Evolutionary conservation across 2,329 filamentous ascomycete species (phyloP), one percentile per base, ranked within the genome.

Genomic region (Colletotrichum horii): DNA sequence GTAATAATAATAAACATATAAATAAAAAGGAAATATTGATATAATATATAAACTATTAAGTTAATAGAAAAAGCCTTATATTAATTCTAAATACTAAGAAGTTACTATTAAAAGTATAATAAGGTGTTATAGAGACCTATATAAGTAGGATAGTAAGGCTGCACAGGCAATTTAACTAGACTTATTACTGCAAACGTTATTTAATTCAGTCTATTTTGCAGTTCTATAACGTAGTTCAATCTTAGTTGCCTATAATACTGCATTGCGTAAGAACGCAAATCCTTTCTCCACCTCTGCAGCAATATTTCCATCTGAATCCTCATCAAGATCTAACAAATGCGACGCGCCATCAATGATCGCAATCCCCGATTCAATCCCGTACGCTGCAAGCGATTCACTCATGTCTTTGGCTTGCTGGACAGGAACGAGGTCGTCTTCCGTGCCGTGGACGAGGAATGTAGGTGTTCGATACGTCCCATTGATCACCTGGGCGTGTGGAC

Each of bases 391-490:
- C 7, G 26, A 58, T 16, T 58, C 55, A 58, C 55, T 58, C 55
- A 58, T 58, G 24, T 24, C 55, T 61, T 32, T 72, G 3, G 78
- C 78, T 70, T 83, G 80, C 66, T 80, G 74, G 78, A 80, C 84
- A 3, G 83, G 83, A 61, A 84, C 81, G 56, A 83, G 60, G 60
- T 86, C 83, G 62, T 85, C 84, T 1, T 74, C 65, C 1, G 65
- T 77, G 0, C 78, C 77, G 71, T 84, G 83, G 1, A 85, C 75
- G 0, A 86, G 26, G 71, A 83, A 84, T 4, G 83, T 86, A 8
- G 83, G 84, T 4, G 78, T 79, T 6, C 60, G 61, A 70, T 85
- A 85, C 1, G 60, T 79, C 4, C 83, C 82, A 3, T 66, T 28
- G 3, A 66, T 32, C n/a, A 84, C 80, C 16, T 85, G 84, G 0